Conservation (phyloP, 345 rosid genomes). For the Sonneratia alba region DNA sequence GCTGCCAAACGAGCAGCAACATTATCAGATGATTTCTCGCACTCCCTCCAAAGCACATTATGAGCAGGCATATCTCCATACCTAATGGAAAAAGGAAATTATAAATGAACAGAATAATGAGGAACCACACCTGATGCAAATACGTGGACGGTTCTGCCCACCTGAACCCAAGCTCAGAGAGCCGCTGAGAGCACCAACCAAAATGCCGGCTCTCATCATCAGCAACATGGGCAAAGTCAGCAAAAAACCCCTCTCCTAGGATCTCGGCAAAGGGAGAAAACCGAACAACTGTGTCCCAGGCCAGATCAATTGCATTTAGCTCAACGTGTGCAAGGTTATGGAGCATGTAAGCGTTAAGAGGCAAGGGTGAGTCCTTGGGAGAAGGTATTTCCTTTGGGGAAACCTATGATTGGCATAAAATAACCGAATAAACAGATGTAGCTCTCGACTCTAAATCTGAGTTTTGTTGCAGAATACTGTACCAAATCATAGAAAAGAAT, state of each 20-base stretch:
- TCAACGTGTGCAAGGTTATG: constrained; percentile 92
- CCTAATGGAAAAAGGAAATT: constrained; percentile 18
- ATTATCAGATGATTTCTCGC: constrained; percentile 65
- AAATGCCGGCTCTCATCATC: constrained; percentile 97
- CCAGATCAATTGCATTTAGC: constrained; percentile 93
- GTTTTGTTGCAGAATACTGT: neutral
- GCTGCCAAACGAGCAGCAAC: constrained; percentile 87
- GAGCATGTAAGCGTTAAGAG: constrained; percentile 87
- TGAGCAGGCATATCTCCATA: constrained; percentile 97
- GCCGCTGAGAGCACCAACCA: constrained; percentile 88
- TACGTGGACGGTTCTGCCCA: constrained; percentile 17
- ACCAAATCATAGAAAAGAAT: neutral
- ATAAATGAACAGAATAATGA: neutral
- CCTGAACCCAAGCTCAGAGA: constrained; percentile 85
- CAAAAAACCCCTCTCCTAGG: constrained; percentile 65
- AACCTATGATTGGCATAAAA: constrained; percentile 33
- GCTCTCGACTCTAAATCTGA: neutral
- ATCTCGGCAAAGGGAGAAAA: constrained; percentile 56
- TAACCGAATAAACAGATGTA: neutral
- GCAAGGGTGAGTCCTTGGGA: constrained; percentile 63
- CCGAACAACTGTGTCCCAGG: constrained; percentile 92
- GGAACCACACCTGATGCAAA: neutral
- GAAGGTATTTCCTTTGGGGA: constrained; percentile 63
- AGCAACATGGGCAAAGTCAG: constrained; percentile 94
- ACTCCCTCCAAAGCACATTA: constrained; percentile 80